These are phyloP conservation scores for Eremothecium cymbalariae DNA, from an alignment of 1,139 yeast species.

Conservation along the genomic window DNA sequence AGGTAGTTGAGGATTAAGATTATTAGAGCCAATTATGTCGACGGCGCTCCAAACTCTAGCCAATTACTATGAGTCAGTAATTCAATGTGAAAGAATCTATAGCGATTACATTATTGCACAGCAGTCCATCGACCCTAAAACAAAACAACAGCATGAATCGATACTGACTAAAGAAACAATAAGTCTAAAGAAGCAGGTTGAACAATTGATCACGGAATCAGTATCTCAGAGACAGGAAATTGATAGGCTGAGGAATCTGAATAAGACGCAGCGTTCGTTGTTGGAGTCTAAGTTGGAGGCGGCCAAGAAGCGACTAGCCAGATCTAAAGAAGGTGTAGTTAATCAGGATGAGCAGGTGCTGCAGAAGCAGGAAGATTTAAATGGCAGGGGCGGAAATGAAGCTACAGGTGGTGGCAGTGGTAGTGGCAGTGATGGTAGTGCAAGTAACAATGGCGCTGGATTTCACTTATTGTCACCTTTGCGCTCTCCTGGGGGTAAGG, in stretches of 20 bases:
- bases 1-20: too few species aligned
- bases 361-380: conserved; percentile 1
- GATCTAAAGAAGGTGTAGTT: conserved; percentile 18
- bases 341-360: conserved; percentile 8
- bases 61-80: conserved; percentile 24
- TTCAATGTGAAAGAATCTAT: conserved; percentile 23
- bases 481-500: conserved; percentile 9
- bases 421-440: conserved; percentile 3
- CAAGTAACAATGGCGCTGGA: conserved; percentile 5
- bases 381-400: neutral
- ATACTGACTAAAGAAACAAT: conserved; percentile 20
- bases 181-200: conserved; percentile 31
- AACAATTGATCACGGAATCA: conserved; percentile 28
- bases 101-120: conserved; percentile 9
- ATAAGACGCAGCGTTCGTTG: conserved; percentile 30
- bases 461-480: conserved; percentile 22
- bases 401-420: neutral
- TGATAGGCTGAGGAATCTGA: conserved; percentile 25
- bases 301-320: conserved; percentile 20
- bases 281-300: conserved; percentile 33
- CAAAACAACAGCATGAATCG: conserved; percentile 6
- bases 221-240: conserved; percentile 27
- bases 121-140: conserved; percentile 1
- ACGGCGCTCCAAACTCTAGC: conserved; percentile 21
- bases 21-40: conserved; percentile 16